Base-by-base conservation (phyloP, 2,329 filamentous ascomycete species). In the Cytospora mali region DNA sequence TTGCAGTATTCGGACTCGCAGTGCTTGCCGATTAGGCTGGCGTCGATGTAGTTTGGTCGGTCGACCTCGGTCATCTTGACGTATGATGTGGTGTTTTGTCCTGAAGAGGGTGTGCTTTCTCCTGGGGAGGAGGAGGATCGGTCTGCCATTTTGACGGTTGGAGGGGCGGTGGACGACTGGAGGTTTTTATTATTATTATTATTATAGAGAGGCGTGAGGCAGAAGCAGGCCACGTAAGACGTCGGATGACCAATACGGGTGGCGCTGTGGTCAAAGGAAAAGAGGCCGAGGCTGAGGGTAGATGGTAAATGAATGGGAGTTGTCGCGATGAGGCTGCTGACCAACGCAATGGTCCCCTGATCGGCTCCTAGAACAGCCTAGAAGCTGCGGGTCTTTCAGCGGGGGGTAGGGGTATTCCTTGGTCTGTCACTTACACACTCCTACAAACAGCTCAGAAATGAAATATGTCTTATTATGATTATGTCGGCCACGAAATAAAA, bases 1-100 rank as follows among this genome's bases (percentile, higher is more conserved):
- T 93, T 90, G 82, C 95, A 99, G 81, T 92, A 96, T 68, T 89
- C 81, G 77, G 91, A 89, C 75, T 97, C 88, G 84, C 95, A 99
- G 80, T 97, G 93, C 66, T 86, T 86, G 76, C 95, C 95, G 69
- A 98, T 89, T 27, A 93, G 85, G 70, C 91, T 89, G 54, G 93
- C 89, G 77, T 97, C 93, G 62, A 64, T 68, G 64, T 68, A 66
- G 42, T 57, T 66, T 18, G 64, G 39, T 39, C 50, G 62, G 74
- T 83, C 73, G 64, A 77, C 83, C 71, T 87, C 84, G 71, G 89
- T 82, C 89, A 93, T 93, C 66, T 83, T 84, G 74, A 88, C 83
- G 79, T 88, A 92, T 74, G 81, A 88, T 54, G 80, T 82, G 54
- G n/a, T n/a, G n/a, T n/a, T n/a, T n/a, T n/a, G n/a, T n/a, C n/a